These are phyloP conservation scores for Didymella pinodella DNA, from an alignment of 2,329 filamentous ascomycete species.

Conservation along the genomic window DNA sequence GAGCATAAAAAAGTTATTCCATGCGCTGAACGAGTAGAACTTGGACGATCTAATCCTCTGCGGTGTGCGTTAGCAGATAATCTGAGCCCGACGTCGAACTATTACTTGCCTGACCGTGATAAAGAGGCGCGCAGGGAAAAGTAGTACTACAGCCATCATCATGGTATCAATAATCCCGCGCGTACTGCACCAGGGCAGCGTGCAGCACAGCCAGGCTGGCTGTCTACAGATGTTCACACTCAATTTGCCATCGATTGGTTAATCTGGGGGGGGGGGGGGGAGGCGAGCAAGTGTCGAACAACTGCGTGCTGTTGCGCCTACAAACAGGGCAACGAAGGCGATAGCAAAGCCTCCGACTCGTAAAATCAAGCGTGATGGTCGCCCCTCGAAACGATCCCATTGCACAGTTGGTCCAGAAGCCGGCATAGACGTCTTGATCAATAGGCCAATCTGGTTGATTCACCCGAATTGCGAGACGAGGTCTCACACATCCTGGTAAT, in stretches of 20 bases:
- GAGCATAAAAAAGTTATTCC: background rate
- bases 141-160: background rate
- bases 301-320: constrained; percentile 19
- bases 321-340: constrained; percentile 32
- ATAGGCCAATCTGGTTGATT: background rate
- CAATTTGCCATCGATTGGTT: background rate
- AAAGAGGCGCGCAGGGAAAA: background rate
- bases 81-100: background rate
- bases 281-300: constrained; percentile 34
- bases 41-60: background rate
- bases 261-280: no score
- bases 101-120: background rate
- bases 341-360: constrained; percentile 24
- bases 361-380: constrained; percentile 25
- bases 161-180: background rate
- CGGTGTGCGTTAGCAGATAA: background rate
- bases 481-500: background rate
- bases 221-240: background rate
- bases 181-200: background rate
- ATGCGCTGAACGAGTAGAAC: background rate
- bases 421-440: constrained; percentile 9
- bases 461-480: background rate
- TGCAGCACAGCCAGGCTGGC: background rate
- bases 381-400: constrained; percentile 10
- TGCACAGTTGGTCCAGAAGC: constrained; percentile 31